Base-by-base conservation (phyloP, 331 rosid genomes). In the Ulmus americana region DNA sequence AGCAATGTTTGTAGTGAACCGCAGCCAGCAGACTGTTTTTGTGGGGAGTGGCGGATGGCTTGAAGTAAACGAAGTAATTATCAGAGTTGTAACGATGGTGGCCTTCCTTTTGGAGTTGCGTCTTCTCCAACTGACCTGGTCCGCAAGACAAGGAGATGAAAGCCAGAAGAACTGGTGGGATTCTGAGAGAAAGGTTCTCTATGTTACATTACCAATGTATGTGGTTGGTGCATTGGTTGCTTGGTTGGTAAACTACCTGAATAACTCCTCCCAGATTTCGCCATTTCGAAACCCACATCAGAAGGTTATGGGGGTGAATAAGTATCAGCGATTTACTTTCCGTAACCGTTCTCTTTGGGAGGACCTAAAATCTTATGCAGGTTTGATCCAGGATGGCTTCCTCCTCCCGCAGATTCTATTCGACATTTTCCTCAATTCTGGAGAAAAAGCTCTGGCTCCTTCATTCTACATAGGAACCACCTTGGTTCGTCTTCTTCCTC, bases 31-130 rank as follows among this genome's bases (percentile, higher is more conserved):
- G 74, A 79, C 41, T 62, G 56, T 71, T 64, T 86, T 92, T 72
- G 76, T 86, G 45, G 79, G 88, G 64, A 79, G 80, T 52, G 87
- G 83, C 10, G 95, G 85, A 51, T 92, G 98, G 98, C 86, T 92
- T 67, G 79, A 84, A 80, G 88, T 85, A 62, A 86, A 89, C 75
- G 88, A 83, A 82, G 94, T 89, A 61, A 65, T 83, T 10, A 81
- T 89, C 65, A 80, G 96, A 80, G 64, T 89, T 65, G 90, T 92
- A 67, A 82, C 90, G 43, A 77, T 92, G 96, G 71, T 88, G 61
- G 86, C 89, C 68, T 87, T 92, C 74, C 90, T 92, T 75, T 76
- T 92, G 60, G 87, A 78, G 68, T 65, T 88, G 63, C 85, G 82
- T 52, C 94, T 89, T 69, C 74, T 92, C 63, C 98, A 86, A 39